Percentiles rank a stretch among this genome's conserved stretches.
Evolutionary conservation across 257 asterid species (phyloP).

Genomic region (Ilex asprella): DNA sequence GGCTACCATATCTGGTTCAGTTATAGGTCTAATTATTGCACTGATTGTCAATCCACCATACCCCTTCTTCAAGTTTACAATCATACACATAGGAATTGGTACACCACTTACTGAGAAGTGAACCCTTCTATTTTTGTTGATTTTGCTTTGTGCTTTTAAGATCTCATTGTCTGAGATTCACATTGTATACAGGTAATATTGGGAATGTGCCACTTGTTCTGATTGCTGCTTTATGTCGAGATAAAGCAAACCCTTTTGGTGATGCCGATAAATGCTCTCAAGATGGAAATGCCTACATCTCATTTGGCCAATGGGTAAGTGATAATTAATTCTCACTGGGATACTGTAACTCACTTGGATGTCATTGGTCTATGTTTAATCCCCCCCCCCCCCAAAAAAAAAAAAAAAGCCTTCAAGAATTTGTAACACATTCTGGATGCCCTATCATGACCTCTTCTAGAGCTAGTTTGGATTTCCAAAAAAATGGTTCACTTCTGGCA

Average conservation of each 20-base stretch:
- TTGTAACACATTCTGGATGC: too few species aligned
- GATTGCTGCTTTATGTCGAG: slow-evolving; percentile 89
- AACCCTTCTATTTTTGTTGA: too few species aligned
- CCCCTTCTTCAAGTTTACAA: slow-evolving; percentile 84
- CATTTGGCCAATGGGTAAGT: slow-evolving; percentile 98
- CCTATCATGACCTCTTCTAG: too few species aligned
- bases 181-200: slow-evolving; percentile 65
- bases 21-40: slow-evolving; percentile 79
- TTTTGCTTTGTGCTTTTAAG: neutral
- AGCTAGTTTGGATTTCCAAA: too few species aligned
- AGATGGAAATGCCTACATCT: slow-evolving; percentile 98
- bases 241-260: slow-evolving; percentile 88
- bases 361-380: too few species aligned
- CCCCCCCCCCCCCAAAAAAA: too few species aligned
- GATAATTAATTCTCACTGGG: slow-evolving; percentile 3
- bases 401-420: too few species aligned
- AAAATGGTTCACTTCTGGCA: too few species aligned
- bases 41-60: slow-evolving; percentile 66
- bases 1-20: slow-evolving; percentile 75
- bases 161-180: neutral
- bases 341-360: too few species aligned
- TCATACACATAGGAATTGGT: slow-evolving; percentile 93
- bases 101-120: slow-evolving; percentile 2
- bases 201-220: slow-evolving; percentile 98
- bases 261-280: slow-evolving; percentile 60